phyloP scores from a whole-genome alignment of 108 stramenopile species.

The Pseudonitzschia pungens region DNA sequence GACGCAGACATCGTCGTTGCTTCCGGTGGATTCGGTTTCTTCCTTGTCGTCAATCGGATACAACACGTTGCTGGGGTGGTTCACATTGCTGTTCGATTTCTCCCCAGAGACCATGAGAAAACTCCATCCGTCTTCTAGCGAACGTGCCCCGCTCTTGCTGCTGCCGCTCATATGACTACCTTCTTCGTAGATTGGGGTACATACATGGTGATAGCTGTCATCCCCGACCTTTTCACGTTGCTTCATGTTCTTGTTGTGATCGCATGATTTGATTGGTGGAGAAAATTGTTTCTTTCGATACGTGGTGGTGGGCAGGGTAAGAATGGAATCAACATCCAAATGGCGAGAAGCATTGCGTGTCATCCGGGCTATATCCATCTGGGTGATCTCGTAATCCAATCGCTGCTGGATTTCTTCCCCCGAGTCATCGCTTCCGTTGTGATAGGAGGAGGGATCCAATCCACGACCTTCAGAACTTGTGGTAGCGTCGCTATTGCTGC shows the following conservation, averaged over 20 bases:
- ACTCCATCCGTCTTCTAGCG: constrained; percentile 28
- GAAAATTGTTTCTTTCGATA: constrained; percentile 39
- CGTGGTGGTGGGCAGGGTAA: constrained; percentile 56
- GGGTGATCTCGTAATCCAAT: constrained; percentile 74
- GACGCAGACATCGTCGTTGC: constrained; percentile 49
- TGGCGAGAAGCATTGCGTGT: constrained; percentile 63
- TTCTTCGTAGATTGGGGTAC: constrained; percentile 14
- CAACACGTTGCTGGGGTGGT: neutral
- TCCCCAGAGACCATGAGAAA: constrained; percentile 28
- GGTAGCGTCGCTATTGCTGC: neutral
- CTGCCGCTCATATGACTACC: neutral
- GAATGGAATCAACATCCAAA: constrained; percentile 66
- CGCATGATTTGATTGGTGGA: neutral
- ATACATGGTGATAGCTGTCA: constrained; percentile 4
- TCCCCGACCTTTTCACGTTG: neutral
- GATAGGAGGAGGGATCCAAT: neutral
- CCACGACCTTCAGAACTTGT: neutral
- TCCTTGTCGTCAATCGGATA: neutral
- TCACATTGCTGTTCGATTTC: constrained; percentile 12
- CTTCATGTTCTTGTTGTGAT: neutral
- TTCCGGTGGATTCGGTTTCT: neutral
- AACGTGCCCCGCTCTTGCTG: neutral
- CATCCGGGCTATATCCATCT: constrained; percentile 80
- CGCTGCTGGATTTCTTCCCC: constrained; percentile 20
- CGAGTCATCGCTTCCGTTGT: neutral